These are phyloP conservation scores for Cladosporium austrohemisphaericum DNA, from an alignment of 2,329 filamentous ascomycete species.

Conservation along the genomic window DNA sequence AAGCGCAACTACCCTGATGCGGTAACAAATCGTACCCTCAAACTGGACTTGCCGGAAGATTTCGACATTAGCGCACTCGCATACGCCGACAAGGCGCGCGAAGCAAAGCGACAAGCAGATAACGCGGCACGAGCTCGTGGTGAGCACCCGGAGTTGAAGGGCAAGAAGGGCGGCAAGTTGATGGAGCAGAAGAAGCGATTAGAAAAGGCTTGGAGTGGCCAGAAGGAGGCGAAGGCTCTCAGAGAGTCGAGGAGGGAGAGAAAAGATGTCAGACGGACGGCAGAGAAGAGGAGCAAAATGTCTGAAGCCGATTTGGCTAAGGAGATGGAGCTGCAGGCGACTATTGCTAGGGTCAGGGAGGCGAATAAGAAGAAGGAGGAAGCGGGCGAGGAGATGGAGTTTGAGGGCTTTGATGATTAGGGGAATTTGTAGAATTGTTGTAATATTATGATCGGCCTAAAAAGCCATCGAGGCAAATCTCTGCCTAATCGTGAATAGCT, in stretches of 20 bases:
- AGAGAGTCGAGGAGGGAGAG: conserved; percentile 15
- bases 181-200: conserved; percentile 29
- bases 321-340: conserved; percentile 18
- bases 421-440: neutral
- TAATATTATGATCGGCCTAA: neutral
- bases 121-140: conserved; percentile 28
- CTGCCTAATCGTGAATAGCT: too few relatives aligned
- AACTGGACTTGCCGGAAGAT: conserved; percentile 31
- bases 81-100: conserved; percentile 45
- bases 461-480: too few relatives aligned
- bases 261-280: conserved; percentile 16
- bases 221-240: conserved; percentile 19
- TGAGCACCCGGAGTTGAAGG: conserved; percentile 22
- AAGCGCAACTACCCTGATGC: conserved; percentile 40
- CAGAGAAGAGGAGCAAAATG: conserved; percentile 18
- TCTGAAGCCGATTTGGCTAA: conserved; percentile 21
- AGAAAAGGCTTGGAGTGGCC: conserved; percentile 35
- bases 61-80: conserved; percentile 38
- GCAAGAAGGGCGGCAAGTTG: conserved; percentile 29
- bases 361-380: conserved; percentile 16
- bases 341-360: conserved; percentile 15
- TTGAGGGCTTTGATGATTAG: conserved; percentile 15
- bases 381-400: conserved; percentile 10
- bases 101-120: conserved; percentile 40
- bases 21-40: conserved; percentile 39